Conservation (phyloP, 2,329 filamentous ascomycete species). For the Cladosporium sp. region DNA sequence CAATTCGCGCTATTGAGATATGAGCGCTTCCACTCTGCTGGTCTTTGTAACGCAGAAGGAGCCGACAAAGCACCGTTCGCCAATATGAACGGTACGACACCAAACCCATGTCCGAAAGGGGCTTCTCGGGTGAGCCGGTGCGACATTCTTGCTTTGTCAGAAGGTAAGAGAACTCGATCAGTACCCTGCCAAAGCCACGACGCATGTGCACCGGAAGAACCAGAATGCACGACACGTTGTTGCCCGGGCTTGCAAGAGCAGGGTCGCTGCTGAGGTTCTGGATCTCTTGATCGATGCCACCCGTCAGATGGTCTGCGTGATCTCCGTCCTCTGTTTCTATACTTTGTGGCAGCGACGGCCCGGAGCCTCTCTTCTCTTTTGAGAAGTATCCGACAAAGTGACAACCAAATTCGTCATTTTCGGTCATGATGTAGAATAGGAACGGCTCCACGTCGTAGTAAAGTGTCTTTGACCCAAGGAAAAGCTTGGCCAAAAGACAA, state of each 20-base stretch:
- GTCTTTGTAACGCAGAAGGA: constrained; percentile 63
- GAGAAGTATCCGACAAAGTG: constrained; percentile 99
- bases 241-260: constrained; percentile 43
- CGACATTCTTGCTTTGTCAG: constrained; percentile 89
- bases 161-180: constrained; percentile 98
- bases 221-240: constrained; percentile 96
- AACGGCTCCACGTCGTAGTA: constrained; percentile 99
- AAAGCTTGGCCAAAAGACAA: constrained; percentile 91
- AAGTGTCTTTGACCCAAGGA: constrained; percentile 95
- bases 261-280: constrained; percentile 20
- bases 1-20: constrained; percentile 61
- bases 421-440: constrained; percentile 94
- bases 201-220: constrained; percentile 95
- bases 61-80: constrained; percentile 82
- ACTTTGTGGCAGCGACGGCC: constrained; percentile 65
- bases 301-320: constrained; percentile 16
- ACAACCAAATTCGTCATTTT: constrained; percentile 85
- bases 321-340: constrained; percentile 26
- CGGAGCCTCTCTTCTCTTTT: constrained; percentile 75
- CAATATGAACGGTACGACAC: constrained; percentile 98
- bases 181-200: constrained; percentile 91
- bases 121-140: constrained; percentile 94
- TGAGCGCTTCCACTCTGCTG: constrained; percentile 20
- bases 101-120: constrained; percentile 93
- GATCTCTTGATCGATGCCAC: constrained; percentile 21